A percentile compares a stretch with the other conserved stretches of the same genome.
Evolutionary conservation across 139 green algal genomes (phyloP).

Genomic region (Pseudopediastrum boryanum): DNA sequence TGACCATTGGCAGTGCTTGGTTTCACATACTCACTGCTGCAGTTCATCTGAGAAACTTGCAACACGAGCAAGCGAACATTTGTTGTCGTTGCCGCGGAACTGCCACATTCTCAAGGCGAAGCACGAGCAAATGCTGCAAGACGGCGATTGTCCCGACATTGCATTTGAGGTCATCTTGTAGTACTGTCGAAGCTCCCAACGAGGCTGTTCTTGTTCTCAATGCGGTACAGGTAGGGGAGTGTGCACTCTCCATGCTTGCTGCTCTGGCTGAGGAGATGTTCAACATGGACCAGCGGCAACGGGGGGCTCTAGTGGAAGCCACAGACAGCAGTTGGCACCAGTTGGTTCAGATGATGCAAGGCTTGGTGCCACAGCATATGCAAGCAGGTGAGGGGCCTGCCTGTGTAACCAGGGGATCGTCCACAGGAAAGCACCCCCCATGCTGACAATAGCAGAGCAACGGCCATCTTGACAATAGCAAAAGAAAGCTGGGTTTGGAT

Average conservation of each 20-base stretch:
- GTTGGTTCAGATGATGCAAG: constrained; percentile 9
- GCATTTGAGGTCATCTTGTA: neutral
- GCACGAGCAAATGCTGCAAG: no score
- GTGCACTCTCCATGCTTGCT: constrained; percentile 46
- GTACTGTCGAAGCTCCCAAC: neutral
- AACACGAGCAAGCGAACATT: neutral
- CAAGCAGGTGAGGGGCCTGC: constrained; percentile 23
- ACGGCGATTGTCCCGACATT: no score
- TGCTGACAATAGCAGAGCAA: no score
- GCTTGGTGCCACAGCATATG: constrained; percentile 28
- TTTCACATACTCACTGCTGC: no score
- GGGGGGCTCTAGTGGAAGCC: constrained; percentile 18
- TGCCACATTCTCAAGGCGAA: no score
- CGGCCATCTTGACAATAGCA: no score
- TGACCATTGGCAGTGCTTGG: no score
- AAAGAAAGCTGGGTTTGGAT: no score
- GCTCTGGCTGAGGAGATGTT: constrained; percentile 47
- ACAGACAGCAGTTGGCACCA: constrained; percentile 12
- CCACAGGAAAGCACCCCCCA: no score
- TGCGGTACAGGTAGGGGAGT: constrained; percentile 26
- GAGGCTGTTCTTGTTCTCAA: neutral
- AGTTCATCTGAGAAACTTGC: neutral
- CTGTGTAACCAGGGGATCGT: no score
- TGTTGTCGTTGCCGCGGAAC: neutral
- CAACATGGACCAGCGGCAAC: constrained; percentile 32